Base-by-base conservation (phyloP, 148 eudicot genomes). In the Camellia granthamiana region DNA sequence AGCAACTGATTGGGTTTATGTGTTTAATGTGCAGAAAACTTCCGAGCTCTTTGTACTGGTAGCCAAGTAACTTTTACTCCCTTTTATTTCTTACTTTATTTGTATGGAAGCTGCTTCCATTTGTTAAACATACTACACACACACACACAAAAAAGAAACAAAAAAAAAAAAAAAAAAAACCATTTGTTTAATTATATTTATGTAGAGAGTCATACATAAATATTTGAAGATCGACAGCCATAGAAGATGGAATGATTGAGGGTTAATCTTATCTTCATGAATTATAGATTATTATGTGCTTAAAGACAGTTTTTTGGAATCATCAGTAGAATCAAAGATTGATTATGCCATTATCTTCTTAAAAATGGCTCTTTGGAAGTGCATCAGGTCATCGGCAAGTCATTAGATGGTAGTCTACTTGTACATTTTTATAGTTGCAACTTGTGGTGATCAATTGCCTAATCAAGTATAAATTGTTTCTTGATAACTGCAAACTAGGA, bases 21-120 rank as follows among this genome's bases (percentile, higher is more conserved):
- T 79, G 65, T 68, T 77, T 80, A 58, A 64, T 74, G 49, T 89
- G 93, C 97, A 97, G 99, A 97, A 87, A 97, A 97, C 74, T 97
- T 97, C 67, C 93, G 98, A 88, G 95, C 99, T 30, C 92, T 97
- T 84, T 97, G 99, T 91, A 97, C 99, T 65, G 99, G 99, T 97
- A 97, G 86, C 86, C 90, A 88, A 82, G 90, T 84, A 91, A 89
- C 97, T 78, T 83, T 84, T 87, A 81, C 79, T 86, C 82, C 81
- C 83, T 73, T 78, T n/a, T 64, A 63, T 60, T 4, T 64, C 52
- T 73, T 16, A 14, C n/a, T 18, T 7, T 30, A 42, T 19, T 47
- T 78, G 11, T 6, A 7, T 23, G 4, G 23, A 69, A 78, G 52
- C 30, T 52, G 21, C 46, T 68, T 78, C 60, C 42, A 7, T 68